phyloP scores from a whole-genome alignment of 148 eudicot genomes.

The Linanthus parryae region DNA sequence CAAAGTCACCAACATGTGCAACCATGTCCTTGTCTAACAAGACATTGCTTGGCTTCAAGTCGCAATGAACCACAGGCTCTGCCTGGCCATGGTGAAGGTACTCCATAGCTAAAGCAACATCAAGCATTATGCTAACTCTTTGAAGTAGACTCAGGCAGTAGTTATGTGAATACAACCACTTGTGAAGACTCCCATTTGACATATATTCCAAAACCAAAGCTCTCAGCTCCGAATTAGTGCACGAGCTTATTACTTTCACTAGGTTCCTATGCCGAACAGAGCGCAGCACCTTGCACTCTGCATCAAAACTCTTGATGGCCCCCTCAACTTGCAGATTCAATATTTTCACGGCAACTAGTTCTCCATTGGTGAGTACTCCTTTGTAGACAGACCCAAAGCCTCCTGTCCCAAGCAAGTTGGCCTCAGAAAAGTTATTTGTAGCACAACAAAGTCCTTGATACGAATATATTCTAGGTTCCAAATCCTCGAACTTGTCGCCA shows the following conservation, averaged over 20 bases:
- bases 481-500: too few species aligned
- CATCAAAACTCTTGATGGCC: constrained; percentile 8
- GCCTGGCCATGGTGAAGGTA: constrained; percentile 15
- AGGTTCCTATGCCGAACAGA: constrained; percentile 19
- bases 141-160: constrained; percentile 5
- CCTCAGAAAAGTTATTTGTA: constrained; percentile 11
- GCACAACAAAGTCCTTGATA: constrained; percentile 8
- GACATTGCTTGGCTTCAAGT: constrained; percentile 18
- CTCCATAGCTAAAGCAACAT: constrained; percentile 16
- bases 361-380: constrained; percentile 4
- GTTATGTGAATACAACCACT: constrained; percentile 12
- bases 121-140: constrained; percentile 14
- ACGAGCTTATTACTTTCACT: constrained; percentile 14
- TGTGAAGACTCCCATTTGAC: constrained; percentile 18
- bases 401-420: constrained; percentile 12
- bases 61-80: constrained; percentile 17
- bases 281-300: constrained; percentile 14
- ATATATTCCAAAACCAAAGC: constrained; percentile 15
- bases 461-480: constrained; percentile 3
- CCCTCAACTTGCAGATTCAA: constrained; percentile 11
- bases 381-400: constrained; percentile 18
- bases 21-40: constrained; percentile 14
- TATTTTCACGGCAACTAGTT: constrained; percentile 10
- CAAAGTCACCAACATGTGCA: constrained; percentile 17
- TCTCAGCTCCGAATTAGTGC: constrained; percentile 13